A percentile compares a stretch with the other conserved stretches of the same genome.
Conservation (phyloP, 2,329 filamentous ascomycete species). For the Trichoderma cornu-damae region DNA sequence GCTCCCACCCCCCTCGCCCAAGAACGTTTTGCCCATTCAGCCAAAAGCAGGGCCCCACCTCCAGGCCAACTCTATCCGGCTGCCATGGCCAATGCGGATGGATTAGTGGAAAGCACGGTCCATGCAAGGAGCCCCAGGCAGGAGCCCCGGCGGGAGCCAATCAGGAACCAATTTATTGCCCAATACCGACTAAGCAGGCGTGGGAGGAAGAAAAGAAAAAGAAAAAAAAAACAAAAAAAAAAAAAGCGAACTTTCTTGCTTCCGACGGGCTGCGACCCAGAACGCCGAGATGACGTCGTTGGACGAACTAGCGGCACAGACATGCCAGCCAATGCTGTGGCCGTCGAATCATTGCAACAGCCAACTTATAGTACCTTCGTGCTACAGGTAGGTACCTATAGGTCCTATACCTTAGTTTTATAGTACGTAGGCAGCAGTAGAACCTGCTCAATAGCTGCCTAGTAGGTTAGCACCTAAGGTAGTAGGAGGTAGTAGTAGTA, state of each 20-base stretch:
- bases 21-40: constrained; percentile 6
- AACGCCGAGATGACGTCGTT: constrained; percentile 13
- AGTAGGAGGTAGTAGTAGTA: too few relatives aligned
- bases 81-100: constrained; percentile 14
- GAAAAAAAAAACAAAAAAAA: too few relatives aligned
- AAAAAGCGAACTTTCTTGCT: background rate
- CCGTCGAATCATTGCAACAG: constrained; percentile 6
- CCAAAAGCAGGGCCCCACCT: constrained; percentile 11
- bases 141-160: too few relatives aligned
- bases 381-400: too few relatives aligned
- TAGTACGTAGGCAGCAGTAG: too few relatives aligned
- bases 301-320: constrained; percentile 6
- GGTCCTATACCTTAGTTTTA: too few relatives aligned
- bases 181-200: background rate
- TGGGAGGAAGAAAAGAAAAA: too few relatives aligned
- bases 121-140: too few relatives aligned
- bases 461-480: too few relatives aligned
- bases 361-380: background rate
- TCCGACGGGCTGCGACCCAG: constrained; percentile 9
- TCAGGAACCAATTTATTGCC: constrained; percentile 3
- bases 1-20: background rate
- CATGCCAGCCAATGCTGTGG: constrained; percentile 12
- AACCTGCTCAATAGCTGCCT: too few relatives aligned
- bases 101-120: background rate
- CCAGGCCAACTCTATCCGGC: constrained; percentile 15